Evolutionary conservation across 805 yeast species (phyloP), one percentile per base, ranked within the genome.

Genomic region (Lipomyces sp.): DNA sequence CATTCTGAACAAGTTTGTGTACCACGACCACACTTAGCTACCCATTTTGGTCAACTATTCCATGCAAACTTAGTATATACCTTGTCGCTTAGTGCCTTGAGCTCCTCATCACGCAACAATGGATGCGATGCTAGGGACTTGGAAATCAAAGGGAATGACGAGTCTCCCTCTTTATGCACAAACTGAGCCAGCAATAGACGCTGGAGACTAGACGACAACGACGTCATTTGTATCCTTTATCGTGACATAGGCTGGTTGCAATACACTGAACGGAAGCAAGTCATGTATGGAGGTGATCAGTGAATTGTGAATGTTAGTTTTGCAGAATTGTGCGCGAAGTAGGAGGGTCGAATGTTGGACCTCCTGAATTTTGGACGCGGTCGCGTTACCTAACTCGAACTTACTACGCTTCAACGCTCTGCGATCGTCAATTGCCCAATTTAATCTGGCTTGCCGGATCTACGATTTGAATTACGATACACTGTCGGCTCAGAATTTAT

Each of bases 111-210:
- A 4, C 65, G 66, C 34, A 69, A 51, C 33, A 72, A 53, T 6
- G 74, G 74, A 69, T 72, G 74, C 3, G 66, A 45, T 1, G 67
- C 59, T 33, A 72, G 63, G 39, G 68, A 64, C 35, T 65, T 62
- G 2, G 73, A 63, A 13, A 72, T 67, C n/a, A 53, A 29, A 33
- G 70, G 63, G 56, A 69, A 69, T 37, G 71, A 67, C 11, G 70
- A 60, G 57, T 71, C 72, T 8, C 74, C 74, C 57, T 72, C 69
- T 57, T 70, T 69, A 59, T 72, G 70, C 10, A 71, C 67, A 32
- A 64, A 64, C 57, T 72, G 74, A 24, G 72, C 73, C 50, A 72
- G 63, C 42, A 72, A 60, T 48, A 72, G 68, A 42, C 67, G 60
- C 51, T 71, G 73, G 6, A 70, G 64, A 48, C 37, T 53, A 3